These are phyloP conservation scores for Cucurbita moschata DNA, from an alignment of 306 rosid genomes.

Conservation along the genomic window DNA sequence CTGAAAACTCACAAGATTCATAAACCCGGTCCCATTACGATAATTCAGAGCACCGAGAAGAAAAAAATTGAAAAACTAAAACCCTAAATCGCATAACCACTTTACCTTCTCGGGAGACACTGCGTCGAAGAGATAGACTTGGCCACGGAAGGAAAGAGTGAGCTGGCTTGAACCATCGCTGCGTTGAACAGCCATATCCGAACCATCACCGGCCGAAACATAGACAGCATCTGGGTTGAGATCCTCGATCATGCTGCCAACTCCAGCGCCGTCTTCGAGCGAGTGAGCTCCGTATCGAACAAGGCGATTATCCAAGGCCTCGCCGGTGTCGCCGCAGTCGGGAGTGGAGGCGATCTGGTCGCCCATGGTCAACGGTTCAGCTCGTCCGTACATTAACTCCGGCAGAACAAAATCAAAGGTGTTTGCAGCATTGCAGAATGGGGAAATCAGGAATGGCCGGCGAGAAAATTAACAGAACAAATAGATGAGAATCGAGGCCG, in stretches of 20 bases:
- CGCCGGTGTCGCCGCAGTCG: constrained; percentile 28
- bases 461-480: not conserved
- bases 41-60: not conserved
- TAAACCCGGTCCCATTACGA: not conserved
- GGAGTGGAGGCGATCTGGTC: constrained; percentile 36
- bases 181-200: constrained; percentile 35
- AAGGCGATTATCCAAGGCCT: constrained; percentile 39
- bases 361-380: constrained; percentile 33
- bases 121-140: constrained; percentile 75
- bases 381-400: constrained; percentile 51
- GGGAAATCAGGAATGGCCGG: not conserved
- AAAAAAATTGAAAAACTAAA: not conserved
- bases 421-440: constrained; percentile 32
- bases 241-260: constrained; percentile 30
- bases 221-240: constrained; percentile 35
- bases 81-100: constrained; percentile 1
- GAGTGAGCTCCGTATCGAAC: constrained; percentile 40
- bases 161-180: constrained; percentile 62
- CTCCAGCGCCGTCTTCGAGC: constrained; percentile 36
- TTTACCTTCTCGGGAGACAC: constrained; percentile 77
- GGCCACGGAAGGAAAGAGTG: constrained; percentile 87
- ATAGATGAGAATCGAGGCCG: not conserved
- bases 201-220: constrained; percentile 21
- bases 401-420: constrained; percentile 17
- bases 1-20: not conserved